These are phyloP conservation scores for Nemania sp. DNA, from an alignment of 2,329 filamentous ascomycete species.

Conservation along the genomic window DNA sequence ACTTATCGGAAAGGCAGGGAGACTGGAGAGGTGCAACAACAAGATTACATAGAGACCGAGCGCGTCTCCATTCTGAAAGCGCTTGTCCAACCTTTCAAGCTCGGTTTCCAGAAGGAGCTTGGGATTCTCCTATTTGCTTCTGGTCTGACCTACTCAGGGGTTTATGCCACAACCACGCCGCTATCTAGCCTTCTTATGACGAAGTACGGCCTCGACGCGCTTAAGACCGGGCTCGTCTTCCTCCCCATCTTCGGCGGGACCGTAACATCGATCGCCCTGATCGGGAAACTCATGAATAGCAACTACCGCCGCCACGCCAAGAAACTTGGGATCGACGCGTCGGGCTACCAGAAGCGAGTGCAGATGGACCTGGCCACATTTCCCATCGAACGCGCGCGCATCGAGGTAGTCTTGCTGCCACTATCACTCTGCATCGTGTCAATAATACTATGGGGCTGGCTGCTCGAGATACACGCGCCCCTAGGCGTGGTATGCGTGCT, in stretches of 20 bases:
- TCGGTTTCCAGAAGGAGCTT: constrained; percentile 62
- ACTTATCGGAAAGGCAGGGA: constrained; percentile 7
- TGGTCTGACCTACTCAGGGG: constrained; percentile 57
- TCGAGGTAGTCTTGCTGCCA: constrained; percentile 38
- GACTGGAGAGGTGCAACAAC: not conserved
- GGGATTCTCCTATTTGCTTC: constrained; percentile 54
- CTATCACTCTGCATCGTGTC: constrained; percentile 56
- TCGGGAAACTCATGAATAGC: constrained; percentile 53
- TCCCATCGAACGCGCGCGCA: constrained; percentile 29
- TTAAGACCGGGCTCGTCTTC: constrained; percentile 56
- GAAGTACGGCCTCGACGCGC: constrained; percentile 52
- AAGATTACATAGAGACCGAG: not conserved
- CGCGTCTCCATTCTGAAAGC: constrained; percentile 36
- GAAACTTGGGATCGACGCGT: constrained; percentile 21
- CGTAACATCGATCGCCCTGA: constrained; percentile 48
- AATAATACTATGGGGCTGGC: constrained; percentile 61
- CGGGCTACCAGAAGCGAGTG: constrained; percentile 15
- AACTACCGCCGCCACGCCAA: constrained; percentile 32
- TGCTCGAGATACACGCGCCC: constrained; percentile 52
- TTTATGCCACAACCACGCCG: constrained; percentile 57
- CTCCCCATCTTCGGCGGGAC: constrained; percentile 56
- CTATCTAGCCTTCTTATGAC: constrained; percentile 53
- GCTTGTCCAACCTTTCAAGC: constrained; percentile 51
- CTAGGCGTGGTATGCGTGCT: constrained; percentile 58
- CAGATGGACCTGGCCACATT: constrained; percentile 25